Evolutionary conservation across 2,329 filamentous ascomycete species (phyloP).

Genomic region (Endocalyx cinctus): DNA sequence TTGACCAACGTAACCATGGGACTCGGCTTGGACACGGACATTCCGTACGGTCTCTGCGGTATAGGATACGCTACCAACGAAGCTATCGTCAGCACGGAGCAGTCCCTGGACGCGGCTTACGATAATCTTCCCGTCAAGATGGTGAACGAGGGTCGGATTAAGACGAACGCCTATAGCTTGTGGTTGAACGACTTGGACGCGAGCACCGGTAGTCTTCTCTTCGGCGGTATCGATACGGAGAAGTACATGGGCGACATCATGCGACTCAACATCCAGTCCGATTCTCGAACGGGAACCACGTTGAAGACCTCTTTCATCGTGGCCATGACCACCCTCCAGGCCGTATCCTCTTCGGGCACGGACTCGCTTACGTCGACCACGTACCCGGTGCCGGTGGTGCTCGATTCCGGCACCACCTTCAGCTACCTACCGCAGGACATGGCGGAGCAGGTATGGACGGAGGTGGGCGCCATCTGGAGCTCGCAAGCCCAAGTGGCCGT

Average conservation of each 20-base stretch:
- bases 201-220: slow-evolving; percentile 66
- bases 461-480: slow-evolving; percentile 48
- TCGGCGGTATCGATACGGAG: slow-evolving; percentile 73
- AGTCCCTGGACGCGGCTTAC: slow-evolving; percentile 31
- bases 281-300: slow-evolving; percentile 28
- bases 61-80: slow-evolving; percentile 56
- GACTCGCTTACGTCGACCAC: slow-evolving; percentile 38
- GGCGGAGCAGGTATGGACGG: slow-evolving; percentile 46
- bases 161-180: slow-evolving; percentile 64
- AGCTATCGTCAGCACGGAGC: slow-evolving; percentile 33
- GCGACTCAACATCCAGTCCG: slow-evolving; percentile 54
- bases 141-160: slow-evolving; percentile 58
- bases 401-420: slow-evolving; percentile 73
- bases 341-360: slow-evolving; percentile 43
- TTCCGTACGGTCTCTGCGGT: slow-evolving; percentile 54
- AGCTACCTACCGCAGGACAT: slow-evolving; percentile 64
- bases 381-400: slow-evolving; percentile 55
- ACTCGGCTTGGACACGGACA: slow-evolving; percentile 48
- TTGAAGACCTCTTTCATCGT: slow-evolving; percentile 47
- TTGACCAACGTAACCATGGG: slow-evolving; percentile 57
- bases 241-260: slow-evolving; percentile 65
- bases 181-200: slow-evolving; percentile 60
- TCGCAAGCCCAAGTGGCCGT: slow-evolving; percentile 33
- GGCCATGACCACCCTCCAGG: slow-evolving; percentile 42
- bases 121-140: slow-evolving; percentile 62